Conservation (phyloP, 2,329 filamentous ascomycete species). For the Alternaria triticina region DNA sequence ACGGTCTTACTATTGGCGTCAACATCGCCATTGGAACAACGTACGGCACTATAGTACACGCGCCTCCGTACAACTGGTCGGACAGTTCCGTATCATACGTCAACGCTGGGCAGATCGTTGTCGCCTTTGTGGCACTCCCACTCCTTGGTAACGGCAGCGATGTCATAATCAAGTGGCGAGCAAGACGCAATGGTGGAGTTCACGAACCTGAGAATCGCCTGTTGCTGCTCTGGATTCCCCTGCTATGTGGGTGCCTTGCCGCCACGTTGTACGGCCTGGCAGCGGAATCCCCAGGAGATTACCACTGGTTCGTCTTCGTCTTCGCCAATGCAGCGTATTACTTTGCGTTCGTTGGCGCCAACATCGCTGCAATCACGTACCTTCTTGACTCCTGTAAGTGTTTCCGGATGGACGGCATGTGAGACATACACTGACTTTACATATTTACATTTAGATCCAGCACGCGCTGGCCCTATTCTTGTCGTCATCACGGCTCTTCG, state of each 20-base stretch:
- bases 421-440: background rate
- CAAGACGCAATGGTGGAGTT: slow-evolving; percentile 41
- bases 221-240: slow-evolving; percentile 48
- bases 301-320: slow-evolving; percentile 47
- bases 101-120: slow-evolving; percentile 37
- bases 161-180: slow-evolving; percentile 43
- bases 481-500: slow-evolving; percentile 56
- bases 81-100: slow-evolving; percentile 23
- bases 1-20: slow-evolving; percentile 28
- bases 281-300: slow-evolving; percentile 43
- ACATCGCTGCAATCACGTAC: slow-evolving; percentile 55
- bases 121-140: slow-evolving; percentile 36
- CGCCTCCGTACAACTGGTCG: slow-evolving; percentile 26
- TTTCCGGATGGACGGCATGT: background rate
- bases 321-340: slow-evolving; percentile 40
- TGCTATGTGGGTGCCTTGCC: slow-evolving; percentile 39
- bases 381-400: slow-evolving; percentile 49
- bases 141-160: slow-evolving; percentile 36
- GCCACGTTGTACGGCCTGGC: slow-evolving; percentile 26
- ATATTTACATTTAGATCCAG: slow-evolving; percentile 35
- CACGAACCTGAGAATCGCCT: slow-evolving; percentile 52
- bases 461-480: slow-evolving; percentile 51
- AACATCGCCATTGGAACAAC: slow-evolving; percentile 32
- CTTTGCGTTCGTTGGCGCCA: slow-evolving; percentile 51
- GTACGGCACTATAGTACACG: slow-evolving; percentile 23